phyloP scores from a whole-genome alignment of 768 basidiomycete species.

The Suillus placidus region DNA sequence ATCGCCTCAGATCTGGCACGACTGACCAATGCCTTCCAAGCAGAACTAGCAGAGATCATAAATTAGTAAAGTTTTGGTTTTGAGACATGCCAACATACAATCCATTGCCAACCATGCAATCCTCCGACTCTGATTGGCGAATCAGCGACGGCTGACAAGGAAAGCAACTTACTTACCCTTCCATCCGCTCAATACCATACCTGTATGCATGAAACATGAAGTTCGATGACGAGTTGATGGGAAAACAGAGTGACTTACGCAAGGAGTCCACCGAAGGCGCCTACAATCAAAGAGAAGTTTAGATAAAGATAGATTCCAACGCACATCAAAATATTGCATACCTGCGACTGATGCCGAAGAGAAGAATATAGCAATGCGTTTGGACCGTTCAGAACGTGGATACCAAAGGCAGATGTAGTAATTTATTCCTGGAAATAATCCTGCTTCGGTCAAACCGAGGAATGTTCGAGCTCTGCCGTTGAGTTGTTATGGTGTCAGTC shows the following conservation, averaged over 20 bases:
- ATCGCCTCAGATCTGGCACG: neutral
- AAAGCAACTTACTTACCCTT: constrained; percentile 36
- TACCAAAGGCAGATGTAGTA: constrained; percentile 63
- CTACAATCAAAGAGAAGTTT: constrained; percentile 15
- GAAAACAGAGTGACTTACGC: constrained; percentile 37
- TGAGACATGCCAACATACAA: constrained; percentile 25
- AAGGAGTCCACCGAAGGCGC: constrained; percentile 50
- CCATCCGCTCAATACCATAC: constrained; percentile 37
- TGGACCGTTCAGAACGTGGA: constrained; percentile 57
- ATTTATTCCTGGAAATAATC: constrained; percentile 43
- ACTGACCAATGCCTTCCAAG: constrained; percentile 32
- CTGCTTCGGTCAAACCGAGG: constrained; percentile 52
- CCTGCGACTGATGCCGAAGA: constrained; percentile 60
- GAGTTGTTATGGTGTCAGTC: neutral
- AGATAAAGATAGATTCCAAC: neutral
- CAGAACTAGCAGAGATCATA: constrained; percentile 29
- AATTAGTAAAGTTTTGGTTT: neutral
- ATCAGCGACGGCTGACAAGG: neutral
- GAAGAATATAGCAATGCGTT: constrained; percentile 65
- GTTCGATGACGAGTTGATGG: neutral
- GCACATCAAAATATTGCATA: constrained; percentile 9
- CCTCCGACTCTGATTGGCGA: constrained; percentile 21
- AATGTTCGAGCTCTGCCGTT: constrained; percentile 39
- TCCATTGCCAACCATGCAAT: constrained; percentile 42
- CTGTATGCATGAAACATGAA: constrained; percentile 19